Evolutionary conservation across 805 yeast species (phyloP).

Genomic region (Yarrowia sp.): DNA sequence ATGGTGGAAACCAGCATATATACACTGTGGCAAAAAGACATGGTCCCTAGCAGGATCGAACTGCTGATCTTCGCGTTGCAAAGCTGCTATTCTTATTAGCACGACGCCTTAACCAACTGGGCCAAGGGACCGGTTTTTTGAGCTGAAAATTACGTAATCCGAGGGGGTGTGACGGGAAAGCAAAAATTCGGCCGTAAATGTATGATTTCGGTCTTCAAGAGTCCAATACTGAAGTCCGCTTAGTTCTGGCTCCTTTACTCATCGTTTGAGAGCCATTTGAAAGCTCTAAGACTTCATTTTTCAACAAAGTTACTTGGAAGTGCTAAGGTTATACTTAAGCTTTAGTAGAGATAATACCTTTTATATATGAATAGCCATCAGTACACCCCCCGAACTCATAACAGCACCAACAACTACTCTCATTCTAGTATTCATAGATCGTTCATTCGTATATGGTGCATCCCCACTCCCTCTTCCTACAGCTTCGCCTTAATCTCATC

Average conservation of each 20-base stretch:
- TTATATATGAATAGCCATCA: too few relatives aligned
- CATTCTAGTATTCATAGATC: too few relatives aligned
- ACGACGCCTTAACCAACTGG: conserved; percentile 37
- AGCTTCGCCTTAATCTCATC: conserved; percentile 20
- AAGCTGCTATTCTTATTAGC: conserved; percentile 35
- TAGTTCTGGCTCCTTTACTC: too few relatives aligned
- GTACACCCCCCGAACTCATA: too few relatives aligned
- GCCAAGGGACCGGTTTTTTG: conserved; percentile 31
- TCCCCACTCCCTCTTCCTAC: neutral
- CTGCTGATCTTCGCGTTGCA: conserved; percentile 58
- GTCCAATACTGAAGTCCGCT: too few relatives aligned
- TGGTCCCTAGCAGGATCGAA: conserved; percentile 54
- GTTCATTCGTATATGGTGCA: too few relatives aligned
- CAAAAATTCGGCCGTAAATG: neutral
- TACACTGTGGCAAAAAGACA: neutral
- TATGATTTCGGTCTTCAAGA: too few relatives aligned
- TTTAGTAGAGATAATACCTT: neutral
- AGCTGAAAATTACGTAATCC: neutral
- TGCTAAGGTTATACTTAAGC: neutral
- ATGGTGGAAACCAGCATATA: too few relatives aligned
- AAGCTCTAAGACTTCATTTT: neutral
- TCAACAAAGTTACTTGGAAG: neutral
- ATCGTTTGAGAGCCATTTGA: too few relatives aligned
- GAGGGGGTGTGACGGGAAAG: neutral
- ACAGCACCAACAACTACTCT: too few relatives aligned